These are phyloP conservation scores for Colletotrichum sp. DNA, from an alignment of 2,329 filamentous ascomycete species.

Conservation along the genomic window DNA sequence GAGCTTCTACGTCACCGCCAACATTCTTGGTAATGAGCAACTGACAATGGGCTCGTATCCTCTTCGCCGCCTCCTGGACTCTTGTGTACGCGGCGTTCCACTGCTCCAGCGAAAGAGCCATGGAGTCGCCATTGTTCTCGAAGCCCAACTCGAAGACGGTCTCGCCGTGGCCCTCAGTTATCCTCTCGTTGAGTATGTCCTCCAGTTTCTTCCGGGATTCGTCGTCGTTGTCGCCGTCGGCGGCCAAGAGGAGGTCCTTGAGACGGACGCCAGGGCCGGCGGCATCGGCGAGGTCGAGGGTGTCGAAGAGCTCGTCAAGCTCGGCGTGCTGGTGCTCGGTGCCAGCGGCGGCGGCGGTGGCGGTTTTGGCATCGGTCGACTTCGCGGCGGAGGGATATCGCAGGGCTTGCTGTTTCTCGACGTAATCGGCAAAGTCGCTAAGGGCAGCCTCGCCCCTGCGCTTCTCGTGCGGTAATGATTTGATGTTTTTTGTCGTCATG, in stretches of 20 bases:
- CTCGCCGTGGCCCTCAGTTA: conserved; percentile 88
- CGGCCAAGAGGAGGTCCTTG: conserved; percentile 76
- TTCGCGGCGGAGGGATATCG: conserved; percentile 59
- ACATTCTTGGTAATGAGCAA: conserved; percentile 91
- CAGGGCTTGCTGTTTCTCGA: conserved; percentile 87
- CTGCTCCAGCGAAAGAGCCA: conserved; percentile 75
- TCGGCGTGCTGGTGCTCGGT: conserved; percentile 75
- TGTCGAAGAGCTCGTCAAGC: conserved; percentile 89
- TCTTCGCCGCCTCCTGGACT: conserved; percentile 68
- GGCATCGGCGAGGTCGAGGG: conserved; percentile 80
- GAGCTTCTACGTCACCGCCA: conserved; percentile 76
- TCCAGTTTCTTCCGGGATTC: conserved; percentile 67
- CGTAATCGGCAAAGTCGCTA: conserved; percentile 97
- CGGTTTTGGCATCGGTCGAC: conserved; percentile 29
- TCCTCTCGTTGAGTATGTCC: conserved; percentile 68
- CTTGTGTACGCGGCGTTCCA: conserved; percentile 77
- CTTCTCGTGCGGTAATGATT: conserved; percentile 76
- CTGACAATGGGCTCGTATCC: conserved; percentile 75
- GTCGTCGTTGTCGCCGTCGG: conserved; percentile 49
- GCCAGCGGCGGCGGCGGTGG: conserved; percentile 24
- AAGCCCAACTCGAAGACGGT: conserved; percentile 90
- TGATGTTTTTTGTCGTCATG: conserved; percentile 62
- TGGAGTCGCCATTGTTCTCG: conserved; percentile 86
- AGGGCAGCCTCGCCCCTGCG: conserved; percentile 89
- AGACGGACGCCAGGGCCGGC: conserved; percentile 64